Evolutionary conservation across 2,329 filamentous ascomycete genomes (phyloP).

Genomic region (Colletotrichum horii): DNA sequence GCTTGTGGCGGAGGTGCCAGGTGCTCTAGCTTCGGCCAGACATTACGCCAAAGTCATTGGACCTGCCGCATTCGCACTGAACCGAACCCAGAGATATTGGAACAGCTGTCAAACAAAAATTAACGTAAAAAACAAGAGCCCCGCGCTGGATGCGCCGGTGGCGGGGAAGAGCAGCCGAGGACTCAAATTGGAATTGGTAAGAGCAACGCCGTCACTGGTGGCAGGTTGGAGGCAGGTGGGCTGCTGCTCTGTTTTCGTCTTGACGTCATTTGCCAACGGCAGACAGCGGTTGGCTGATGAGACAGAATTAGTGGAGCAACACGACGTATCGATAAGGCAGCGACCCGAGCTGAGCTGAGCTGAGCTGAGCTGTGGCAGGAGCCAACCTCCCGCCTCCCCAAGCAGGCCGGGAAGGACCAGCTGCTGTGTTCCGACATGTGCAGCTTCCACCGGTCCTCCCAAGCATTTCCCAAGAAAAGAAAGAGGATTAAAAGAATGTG

Average conservation of each 20-base stretch:
- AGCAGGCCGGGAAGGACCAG: neutral
- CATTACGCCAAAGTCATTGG: neutral
- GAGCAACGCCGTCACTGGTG: neutral
- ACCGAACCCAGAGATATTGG: neutral
- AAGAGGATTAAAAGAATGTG: neutral
- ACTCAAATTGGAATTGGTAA: neutral
- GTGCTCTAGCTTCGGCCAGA: neutral
- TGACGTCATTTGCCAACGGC: neutral
- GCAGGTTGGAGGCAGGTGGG: neutral
- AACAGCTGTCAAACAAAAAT: neutral
- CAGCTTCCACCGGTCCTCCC: neutral
- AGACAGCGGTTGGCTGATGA: neutral
- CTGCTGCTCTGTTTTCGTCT: neutral
- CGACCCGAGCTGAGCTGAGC: neutral
- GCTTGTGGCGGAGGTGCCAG: too few species aligned
- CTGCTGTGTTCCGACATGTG: neutral
- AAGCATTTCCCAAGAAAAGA: neutral
- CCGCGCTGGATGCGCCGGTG: neutral
- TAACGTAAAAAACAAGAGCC: neutral
- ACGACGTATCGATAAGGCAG: neutral
- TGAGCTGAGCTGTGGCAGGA: neutral
- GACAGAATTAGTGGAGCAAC: rapidly evolving
- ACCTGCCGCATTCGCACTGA: neutral
- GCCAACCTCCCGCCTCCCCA: neutral
- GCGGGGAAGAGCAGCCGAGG: neutral